A percentile compares a stretch with the other conserved stretches of the same genome.
Evolutionary conservation across 2,329 filamentous ascomycete species (phyloP).

Genomic region (Elsinoe arachidis): DNA sequence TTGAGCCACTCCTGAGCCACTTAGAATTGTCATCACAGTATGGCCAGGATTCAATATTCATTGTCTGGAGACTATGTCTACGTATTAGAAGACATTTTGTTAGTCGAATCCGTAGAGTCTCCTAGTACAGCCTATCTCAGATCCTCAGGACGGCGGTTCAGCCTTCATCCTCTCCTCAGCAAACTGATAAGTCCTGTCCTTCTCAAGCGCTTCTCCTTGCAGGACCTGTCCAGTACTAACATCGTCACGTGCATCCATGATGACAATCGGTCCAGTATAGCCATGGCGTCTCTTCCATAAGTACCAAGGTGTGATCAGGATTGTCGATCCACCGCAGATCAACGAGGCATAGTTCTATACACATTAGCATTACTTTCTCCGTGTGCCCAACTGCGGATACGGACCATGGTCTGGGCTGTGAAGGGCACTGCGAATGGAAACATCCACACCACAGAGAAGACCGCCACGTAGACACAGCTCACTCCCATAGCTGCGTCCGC

Average conservation of each 20-base stretch:
- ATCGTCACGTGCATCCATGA: conserved; percentile 22
- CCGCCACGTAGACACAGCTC: conserved; percentile 46
- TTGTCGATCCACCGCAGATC: conserved; percentile 44
- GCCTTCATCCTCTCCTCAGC: background rate
- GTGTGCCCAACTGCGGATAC: too few species aligned
- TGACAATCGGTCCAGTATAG: conserved; percentile 31
- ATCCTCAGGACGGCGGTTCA: too few species aligned
- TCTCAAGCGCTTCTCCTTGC: background rate
- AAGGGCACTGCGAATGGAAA: conserved; percentile 44
- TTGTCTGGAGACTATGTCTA: too few species aligned
- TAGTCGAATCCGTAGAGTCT: too few species aligned
- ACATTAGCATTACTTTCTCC: background rate
- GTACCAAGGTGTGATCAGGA: conserved; percentile 42
- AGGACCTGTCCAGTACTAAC: conserved; percentile 20
- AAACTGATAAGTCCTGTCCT: background rate
- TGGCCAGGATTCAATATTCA: too few species aligned
- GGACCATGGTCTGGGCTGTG: conserved; percentile 38
- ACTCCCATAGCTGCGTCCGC: conserved; percentile 44
- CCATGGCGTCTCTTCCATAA: conserved; percentile 30
- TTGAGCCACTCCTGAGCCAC: too few species aligned
- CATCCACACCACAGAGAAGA: conserved; percentile 53
- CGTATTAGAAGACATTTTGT: too few species aligned
- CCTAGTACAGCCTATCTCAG: too few species aligned
- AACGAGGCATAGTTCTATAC: conserved; percentile 43
- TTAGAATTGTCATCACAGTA: too few species aligned